These are phyloP conservation scores for Aspergillus spinulosporus DNA, from an alignment of 2,329 filamentous ascomycete genomes.

Conservation along the genomic window DNA sequence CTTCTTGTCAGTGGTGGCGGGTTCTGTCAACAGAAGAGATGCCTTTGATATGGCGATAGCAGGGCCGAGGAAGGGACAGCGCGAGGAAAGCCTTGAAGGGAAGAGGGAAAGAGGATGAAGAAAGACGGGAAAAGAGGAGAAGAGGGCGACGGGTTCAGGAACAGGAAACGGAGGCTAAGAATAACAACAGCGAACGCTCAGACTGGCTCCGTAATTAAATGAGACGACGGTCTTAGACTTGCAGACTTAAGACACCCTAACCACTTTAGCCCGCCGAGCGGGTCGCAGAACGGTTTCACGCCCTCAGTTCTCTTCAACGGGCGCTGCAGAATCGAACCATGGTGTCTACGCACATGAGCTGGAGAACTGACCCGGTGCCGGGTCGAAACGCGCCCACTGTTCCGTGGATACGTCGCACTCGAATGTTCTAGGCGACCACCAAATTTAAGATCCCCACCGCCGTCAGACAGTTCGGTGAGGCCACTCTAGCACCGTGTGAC, in stretches of 20 bases:
- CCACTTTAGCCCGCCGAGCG: not conserved
- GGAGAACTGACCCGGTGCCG: too few species aligned
- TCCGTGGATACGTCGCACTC: not conserved
- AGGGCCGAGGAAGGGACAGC: not conserved
- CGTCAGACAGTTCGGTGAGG: conserved; percentile 1
- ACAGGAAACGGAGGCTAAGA: conserved; percentile 6
- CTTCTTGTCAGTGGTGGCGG: not conserved
- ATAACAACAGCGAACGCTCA: conserved; percentile 6
- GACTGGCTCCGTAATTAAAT: conserved; percentile 8
- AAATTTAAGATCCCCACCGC: not conserved
- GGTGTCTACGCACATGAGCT: too few species aligned
- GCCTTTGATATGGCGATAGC: not conserved
- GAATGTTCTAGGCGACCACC: conserved; percentile 5
- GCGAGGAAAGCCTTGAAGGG: too few species aligned
- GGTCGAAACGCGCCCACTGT: not conserved
- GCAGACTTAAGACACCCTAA: conserved; percentile 6
- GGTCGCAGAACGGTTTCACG: conserved; percentile 7
- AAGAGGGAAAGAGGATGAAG: not conserved
- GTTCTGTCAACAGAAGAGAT: conserved; percentile 9
- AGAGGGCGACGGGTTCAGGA: not conserved
- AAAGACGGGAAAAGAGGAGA: not conserved
- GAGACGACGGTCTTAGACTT: conserved; percentile 12
- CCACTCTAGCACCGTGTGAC: not conserved
- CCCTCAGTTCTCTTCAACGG: not conserved
- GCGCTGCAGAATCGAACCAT: not conserved